Evolutionary conservation across 768 basidiomycete species (phyloP), one percentile per base, ranked within the genome.

Genomic region (Lenzites betulinus): DNA sequence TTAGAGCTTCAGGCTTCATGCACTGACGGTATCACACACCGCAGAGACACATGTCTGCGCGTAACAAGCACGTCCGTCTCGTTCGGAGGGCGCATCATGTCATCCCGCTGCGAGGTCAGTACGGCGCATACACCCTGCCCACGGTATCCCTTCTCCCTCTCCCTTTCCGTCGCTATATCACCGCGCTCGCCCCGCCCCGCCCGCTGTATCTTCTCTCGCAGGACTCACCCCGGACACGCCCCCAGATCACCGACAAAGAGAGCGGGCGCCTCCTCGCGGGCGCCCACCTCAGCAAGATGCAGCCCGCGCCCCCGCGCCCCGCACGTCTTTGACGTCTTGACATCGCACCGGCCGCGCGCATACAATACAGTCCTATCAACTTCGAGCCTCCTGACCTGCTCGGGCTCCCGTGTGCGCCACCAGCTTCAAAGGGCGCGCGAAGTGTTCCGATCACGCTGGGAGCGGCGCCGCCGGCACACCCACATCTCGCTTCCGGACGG

Each of bases 211-310:
- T n/a, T n/a, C n/a, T n/a, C n/a, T n/a, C n/a, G n/a, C n/a, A n/a
- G n/a, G n/a, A n/a, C n/a, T n/a, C n/a, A n/a, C n/a, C n/a, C n/a
- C n/a, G n/a, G n/a, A n/a, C n/a, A n/a, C n/a, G n/a, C n/a, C n/a
- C 35, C 1, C 62, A 90, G 87, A 77, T 90, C 46, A 64, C 82
- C 39, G 84, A 88, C 70, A 86, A 84, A 63, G 72, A 77, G 51
- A 78, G 80, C 2, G 86, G 87, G 18, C 75, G 82, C 58, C 73
- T 84, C 41, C 74, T 89, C 51, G 88, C 87, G 8, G 88, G 88
- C 1, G 86, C 86, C 1, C 82, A 84, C 61, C 72, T 89, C 51
- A 88, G 81, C 75, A 89, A 89, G 73, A 90, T 89, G 88, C 87
- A 90, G 69, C 88, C 89, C 0, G 13, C 47, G 30, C 11, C 30